phyloP scores from a whole-genome alignment of 495 filamentous ascomycete genomes.

The Neurospora sp. region DNA sequence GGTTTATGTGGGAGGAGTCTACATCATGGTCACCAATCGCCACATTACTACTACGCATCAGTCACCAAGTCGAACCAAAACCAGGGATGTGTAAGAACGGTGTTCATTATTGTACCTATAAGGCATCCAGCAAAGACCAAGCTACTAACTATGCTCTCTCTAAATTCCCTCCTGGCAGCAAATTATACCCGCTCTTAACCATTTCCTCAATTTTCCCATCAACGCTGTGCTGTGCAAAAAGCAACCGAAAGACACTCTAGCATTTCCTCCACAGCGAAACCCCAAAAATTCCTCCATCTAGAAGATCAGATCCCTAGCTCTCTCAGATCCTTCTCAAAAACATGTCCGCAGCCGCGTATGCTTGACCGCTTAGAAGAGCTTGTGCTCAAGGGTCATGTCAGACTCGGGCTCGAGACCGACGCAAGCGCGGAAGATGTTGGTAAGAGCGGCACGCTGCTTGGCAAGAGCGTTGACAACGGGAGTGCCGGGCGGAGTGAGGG shows the following conservation, averaged over 20 bases:
- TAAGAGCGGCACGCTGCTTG: conserved; percentile 90
- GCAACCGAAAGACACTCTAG: background rate
- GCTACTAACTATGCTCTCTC: background rate
- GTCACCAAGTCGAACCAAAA: background rate
- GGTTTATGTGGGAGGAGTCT: background rate
- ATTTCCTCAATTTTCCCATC: background rate
- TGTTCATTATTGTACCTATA: background rate
- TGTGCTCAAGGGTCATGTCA: conserved; percentile 99
- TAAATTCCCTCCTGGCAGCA: background rate
- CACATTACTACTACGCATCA: background rate
- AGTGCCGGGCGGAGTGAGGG: conserved; percentile 87
- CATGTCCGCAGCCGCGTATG: background rate
- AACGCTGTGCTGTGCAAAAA: background rate
- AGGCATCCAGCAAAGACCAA: background rate
- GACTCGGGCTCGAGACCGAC: conserved; percentile 96
- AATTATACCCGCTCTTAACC: background rate
- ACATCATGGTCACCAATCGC: background rate
- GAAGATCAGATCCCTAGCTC: background rate
- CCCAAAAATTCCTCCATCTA: background rate
- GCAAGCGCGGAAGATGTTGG: conserved; percentile 98
- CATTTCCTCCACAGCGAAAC: background rate
- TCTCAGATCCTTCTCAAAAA: background rate
- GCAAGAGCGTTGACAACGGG: conserved; percentile 92
- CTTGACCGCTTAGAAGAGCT: conserved; percentile 55
- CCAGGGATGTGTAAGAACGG: background rate